Base-by-base conservation (phyloP, 1,284 basidiomycete genomes). In the Puccinia horiana region DNA sequence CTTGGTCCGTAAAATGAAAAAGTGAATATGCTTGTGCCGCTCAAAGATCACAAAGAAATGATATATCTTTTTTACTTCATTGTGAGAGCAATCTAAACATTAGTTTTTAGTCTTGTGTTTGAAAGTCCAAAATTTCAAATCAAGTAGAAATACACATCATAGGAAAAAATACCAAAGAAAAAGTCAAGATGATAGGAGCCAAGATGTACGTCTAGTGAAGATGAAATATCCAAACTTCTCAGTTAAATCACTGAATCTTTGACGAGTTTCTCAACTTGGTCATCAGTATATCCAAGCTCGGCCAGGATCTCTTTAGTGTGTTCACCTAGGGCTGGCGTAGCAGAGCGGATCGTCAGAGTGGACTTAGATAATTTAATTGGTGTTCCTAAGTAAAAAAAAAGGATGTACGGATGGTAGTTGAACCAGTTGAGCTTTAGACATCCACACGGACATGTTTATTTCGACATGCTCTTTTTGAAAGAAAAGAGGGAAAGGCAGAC, bases 341-440 rank as follows among this genome's bases (percentile, higher is more conserved):
- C 82, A 23, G 84, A 65, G 0, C 83, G 83, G 35, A 86, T 82
- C 81, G 83, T 81, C 11, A 67, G 29, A 29, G 63, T 63, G 8
- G 70, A 49, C 42, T 65, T 40, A 9, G 70, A 73, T 69, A 69
- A 47, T 56, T 67, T 69, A 29, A 79, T 69, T 29, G 74, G 76
- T 20, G 63, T 56, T 20, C 54, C 65, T 79, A 40, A 54, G 44
- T 91, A 94, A 8, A 94, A 94, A 2, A 94, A 94, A 14, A 94
- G 90, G 77, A 91, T n/a, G n/a, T n/a, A 89, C 75, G 29, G 54
- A 6, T 56, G 5, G n/a, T 56, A 88, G 90, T 40, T 94, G 89
- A 67, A 91, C 89, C 54, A 4, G 54, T 56, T 56, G 23, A 56
- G 91, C 61, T 32, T 92, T 92, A 14, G 58, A 44, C 54, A 63